A percentile compares a stretch with the other conserved stretches of the same genome.
These are phyloP conservation scores for Ganoderma meredithae DNA, from an alignment of 1,284 basidiomycete species.

Conservation along the genomic window DNA sequence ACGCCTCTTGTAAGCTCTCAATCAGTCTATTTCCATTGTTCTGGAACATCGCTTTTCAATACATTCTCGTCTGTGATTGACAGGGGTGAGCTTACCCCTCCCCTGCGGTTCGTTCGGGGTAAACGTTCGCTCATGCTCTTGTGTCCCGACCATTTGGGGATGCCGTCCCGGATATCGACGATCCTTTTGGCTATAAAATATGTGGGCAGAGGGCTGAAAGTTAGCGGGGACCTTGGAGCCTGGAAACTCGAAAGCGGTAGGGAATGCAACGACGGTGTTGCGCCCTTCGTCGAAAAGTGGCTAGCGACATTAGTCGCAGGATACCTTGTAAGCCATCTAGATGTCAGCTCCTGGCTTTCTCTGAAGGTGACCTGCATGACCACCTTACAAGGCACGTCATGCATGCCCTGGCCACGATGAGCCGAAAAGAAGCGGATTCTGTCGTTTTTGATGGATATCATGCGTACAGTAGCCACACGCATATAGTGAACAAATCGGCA, in stretches of 20 bases:
- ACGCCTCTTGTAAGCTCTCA: background rate
- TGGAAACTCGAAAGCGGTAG: slow-evolving; percentile 41
- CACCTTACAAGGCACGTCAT: slow-evolving; percentile 44
- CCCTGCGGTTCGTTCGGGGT: slow-evolving; percentile 35
- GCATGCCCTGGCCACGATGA: slow-evolving; percentile 32
- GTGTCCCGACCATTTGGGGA: slow-evolving; percentile 44
- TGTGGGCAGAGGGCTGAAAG: slow-evolving; percentile 44
- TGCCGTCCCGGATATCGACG: slow-evolving; percentile 43
- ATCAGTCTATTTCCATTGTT: background rate
- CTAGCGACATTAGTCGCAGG: slow-evolving; percentile 43
- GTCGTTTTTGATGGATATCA: slow-evolving; percentile 39
- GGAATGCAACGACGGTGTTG: slow-evolving; percentile 45
- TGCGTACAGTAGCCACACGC: slow-evolving; percentile 32
- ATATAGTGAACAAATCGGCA: background rate
- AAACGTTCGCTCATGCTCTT: slow-evolving; percentile 42
- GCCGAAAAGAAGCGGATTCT: slow-evolving; percentile 46
- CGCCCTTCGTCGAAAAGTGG: slow-evolving; percentile 46
- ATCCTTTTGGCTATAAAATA: slow-evolving; percentile 44
- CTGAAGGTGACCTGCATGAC: background rate
- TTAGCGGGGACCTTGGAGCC: slow-evolving; percentile 38
- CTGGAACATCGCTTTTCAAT: background rate
- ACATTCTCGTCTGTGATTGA: too few relatives aligned
- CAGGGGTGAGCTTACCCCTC: slow-evolving; percentile 30
- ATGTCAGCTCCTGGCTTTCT: background rate
- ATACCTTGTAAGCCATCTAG: slow-evolving; percentile 28